phyloP scores from a whole-genome alignment of 2,329 filamentous ascomycete genomes.

The Diplodia mutila region DNA sequence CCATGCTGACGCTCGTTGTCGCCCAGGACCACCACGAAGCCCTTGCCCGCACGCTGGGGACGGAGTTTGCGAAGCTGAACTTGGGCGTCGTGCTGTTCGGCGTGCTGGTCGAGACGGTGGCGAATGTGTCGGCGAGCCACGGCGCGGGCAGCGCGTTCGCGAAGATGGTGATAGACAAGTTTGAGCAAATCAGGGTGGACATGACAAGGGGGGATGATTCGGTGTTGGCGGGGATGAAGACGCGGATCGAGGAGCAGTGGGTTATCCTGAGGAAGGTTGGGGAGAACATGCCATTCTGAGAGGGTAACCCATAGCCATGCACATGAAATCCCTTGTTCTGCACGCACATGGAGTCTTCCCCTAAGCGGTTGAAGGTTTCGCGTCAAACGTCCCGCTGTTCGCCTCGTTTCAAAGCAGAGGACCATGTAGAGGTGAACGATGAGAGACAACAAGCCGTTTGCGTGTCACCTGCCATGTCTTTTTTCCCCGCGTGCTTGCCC shows the following conservation, averaged over 20 bases:
- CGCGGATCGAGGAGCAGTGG: conserved; percentile 31
- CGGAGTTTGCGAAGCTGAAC: conserved; percentile 31
- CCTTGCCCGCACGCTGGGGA: not conserved
- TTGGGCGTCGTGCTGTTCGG: conserved; percentile 48
- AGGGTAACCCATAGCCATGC: not conserved
- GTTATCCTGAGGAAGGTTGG: conserved; percentile 38
- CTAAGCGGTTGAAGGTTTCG: not conserved
- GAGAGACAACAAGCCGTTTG: not conserved
- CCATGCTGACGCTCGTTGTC: conserved; percentile 42
- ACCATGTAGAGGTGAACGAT: not conserved
- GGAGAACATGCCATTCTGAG: conserved; percentile 32
- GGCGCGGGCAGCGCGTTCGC: conserved; percentile 48
- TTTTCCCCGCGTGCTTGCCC: not conserved
- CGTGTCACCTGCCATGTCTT: conserved; percentile 1
- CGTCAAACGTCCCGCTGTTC: not conserved
- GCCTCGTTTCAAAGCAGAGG: conserved; percentile 1
- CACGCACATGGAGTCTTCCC: not conserved
- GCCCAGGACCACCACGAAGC: conserved; percentile 22
- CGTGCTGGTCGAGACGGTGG: conserved; percentile 47
- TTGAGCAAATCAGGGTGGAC: conserved; percentile 38
- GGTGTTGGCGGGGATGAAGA: conserved; percentile 31
- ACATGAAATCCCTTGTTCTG: not conserved
- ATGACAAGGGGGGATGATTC: conserved; percentile 32
- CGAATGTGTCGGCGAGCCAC: conserved; percentile 48
- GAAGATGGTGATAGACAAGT: conserved; percentile 44